Evolutionary conservation across 2,329 filamentous ascomycete species (phyloP).

Genomic region (Anthostomella pinea): DNA sequence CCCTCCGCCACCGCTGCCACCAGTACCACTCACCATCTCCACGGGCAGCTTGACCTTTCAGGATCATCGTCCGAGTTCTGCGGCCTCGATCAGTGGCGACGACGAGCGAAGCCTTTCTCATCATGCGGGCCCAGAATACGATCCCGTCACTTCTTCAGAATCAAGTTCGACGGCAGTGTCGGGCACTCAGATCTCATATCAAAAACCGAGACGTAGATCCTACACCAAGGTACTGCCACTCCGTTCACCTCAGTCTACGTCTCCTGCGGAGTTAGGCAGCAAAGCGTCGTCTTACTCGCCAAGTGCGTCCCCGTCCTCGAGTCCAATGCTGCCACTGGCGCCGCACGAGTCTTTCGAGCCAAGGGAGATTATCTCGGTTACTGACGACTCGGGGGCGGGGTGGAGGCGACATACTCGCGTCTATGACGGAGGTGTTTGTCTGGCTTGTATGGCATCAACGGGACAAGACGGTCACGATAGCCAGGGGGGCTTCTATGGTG

Average conservation of each 20-base stretch:
- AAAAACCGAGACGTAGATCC: conserved; percentile 39
- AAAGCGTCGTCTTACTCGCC: conserved; percentile 38
- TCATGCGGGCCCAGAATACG: conserved; percentile 50
- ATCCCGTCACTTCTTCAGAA: conserved; percentile 32
- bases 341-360: conserved; percentile 36
- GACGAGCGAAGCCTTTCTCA: conserved; percentile 43
- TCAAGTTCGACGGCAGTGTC: conserved; percentile 20
- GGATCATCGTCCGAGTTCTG: conserved; percentile 34
- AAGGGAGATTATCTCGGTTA: conserved; percentile 48
- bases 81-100: conserved; percentile 33
- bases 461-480: conserved; percentile 38
- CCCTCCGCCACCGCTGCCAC: conserved; percentile 45
- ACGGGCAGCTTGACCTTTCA: conserved; percentile 43
- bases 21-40: conserved; percentile 47
- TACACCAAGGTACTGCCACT: conserved; percentile 42
- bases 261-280: conserved; percentile 14
- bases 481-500: conserved; percentile 50
- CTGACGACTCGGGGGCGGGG: conserved; percentile 45
- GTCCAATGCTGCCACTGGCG: conserved; percentile 46
- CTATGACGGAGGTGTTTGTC: conserved; percentile 56
- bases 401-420: conserved; percentile 60
- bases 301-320: conserved; percentile 49
- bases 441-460: conserved; percentile 52
- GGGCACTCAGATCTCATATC: conserved; percentile 25
- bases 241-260: conserved; percentile 17